phyloP scores from a whole-genome alignment of 2,329 filamentous ascomycete species.

The Sporothrix humicola region DNA sequence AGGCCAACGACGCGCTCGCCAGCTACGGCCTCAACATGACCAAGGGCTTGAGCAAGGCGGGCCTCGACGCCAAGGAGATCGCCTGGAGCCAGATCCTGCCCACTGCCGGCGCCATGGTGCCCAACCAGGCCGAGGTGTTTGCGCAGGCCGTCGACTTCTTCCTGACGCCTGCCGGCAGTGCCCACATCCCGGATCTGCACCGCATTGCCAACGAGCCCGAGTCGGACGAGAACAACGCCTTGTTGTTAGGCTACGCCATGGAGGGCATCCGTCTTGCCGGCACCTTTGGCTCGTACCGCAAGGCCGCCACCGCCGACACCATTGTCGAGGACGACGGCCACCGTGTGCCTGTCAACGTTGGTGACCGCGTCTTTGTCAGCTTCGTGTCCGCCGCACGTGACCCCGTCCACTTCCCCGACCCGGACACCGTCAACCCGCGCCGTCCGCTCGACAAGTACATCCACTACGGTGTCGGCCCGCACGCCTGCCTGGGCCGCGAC shows the following conservation, averaged over 20 bases:
- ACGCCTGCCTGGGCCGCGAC: constrained; percentile 66
- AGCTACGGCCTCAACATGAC: constrained; percentile 64
- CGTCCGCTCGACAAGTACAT: constrained; percentile 70
- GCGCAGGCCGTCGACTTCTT: constrained; percentile 76
- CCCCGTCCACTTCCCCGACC: constrained; percentile 63
- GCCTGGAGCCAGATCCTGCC: constrained; percentile 74
- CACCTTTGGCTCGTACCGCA: constrained; percentile 65
- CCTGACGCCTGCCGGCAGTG: constrained; percentile 60
- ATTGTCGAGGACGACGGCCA: constrained; percentile 59
- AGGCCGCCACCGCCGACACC: constrained; percentile 54
- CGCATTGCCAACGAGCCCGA: constrained; percentile 61
- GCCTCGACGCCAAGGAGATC: constrained; percentile 68
- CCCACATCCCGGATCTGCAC: constrained; percentile 66
- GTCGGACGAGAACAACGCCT: constrained; percentile 63
- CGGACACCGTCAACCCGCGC: constrained; percentile 64
- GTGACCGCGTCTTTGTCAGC: constrained; percentile 67
- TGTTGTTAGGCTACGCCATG: constrained; percentile 71
- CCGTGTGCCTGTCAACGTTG: constrained; percentile 57
- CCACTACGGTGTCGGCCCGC: constrained; percentile 66
- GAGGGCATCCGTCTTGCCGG: constrained; percentile 74
- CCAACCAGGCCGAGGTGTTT: constrained; percentile 75
- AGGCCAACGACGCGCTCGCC: constrained; percentile 7
- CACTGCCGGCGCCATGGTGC: constrained; percentile 68
- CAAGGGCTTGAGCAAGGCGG: constrained; percentile 67
- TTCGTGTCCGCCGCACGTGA: constrained; percentile 65